Conservation (phyloP, 345 rosid genomes). For the Boechera divaricarpa region DNA sequence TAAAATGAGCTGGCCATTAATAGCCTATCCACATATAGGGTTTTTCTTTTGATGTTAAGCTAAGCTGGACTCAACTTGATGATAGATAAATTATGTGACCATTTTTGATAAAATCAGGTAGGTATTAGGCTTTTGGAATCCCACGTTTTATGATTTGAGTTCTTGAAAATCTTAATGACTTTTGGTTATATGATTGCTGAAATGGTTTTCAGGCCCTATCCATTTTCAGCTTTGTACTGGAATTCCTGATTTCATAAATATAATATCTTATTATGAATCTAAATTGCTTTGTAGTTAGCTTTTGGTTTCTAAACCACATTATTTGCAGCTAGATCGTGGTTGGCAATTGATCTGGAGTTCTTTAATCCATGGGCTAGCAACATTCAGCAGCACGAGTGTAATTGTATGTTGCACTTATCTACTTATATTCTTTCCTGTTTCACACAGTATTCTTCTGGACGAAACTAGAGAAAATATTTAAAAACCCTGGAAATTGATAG, state of each 20-base stretch:
- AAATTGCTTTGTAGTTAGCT: slow-evolving; percentile 27
- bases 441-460: slow-evolving; percentile 15
- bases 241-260: slow-evolving; percentile 14
- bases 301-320: slow-evolving; percentile 33
- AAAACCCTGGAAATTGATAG: slow-evolving; percentile 15
- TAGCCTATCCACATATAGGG: slow-evolving; percentile 9
- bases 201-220: slow-evolving; percentile 16
- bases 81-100: slow-evolving; percentile 21
- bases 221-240: slow-evolving; percentile 18
- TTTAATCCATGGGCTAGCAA: slow-evolving; percentile 75
- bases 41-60: slow-evolving; percentile 26
- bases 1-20: neutral
- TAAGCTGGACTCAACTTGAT: slow-evolving; percentile 22
- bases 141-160: slow-evolving; percentile 16
- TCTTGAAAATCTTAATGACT: slow-evolving; percentile 13
- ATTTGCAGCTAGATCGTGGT: slow-evolving; percentile 65
- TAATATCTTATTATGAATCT: slow-evolving; percentile 14
- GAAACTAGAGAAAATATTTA: slow-evolving; percentile 15
- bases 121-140: slow-evolving; percentile 6
- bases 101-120: neutral
- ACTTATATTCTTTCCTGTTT: slow-evolving; percentile 31
- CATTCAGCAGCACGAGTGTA: slow-evolving; percentile 66
- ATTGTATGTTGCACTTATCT: slow-evolving; percentile 66
- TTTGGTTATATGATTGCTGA: slow-evolving; percentile 17
- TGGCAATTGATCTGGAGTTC: slow-evolving; percentile 85